These are phyloP conservation scores for Phytophthora aleatoria DNA, from an alignment of 352 stramenopile genomes.

Conservation along the genomic window DNA sequence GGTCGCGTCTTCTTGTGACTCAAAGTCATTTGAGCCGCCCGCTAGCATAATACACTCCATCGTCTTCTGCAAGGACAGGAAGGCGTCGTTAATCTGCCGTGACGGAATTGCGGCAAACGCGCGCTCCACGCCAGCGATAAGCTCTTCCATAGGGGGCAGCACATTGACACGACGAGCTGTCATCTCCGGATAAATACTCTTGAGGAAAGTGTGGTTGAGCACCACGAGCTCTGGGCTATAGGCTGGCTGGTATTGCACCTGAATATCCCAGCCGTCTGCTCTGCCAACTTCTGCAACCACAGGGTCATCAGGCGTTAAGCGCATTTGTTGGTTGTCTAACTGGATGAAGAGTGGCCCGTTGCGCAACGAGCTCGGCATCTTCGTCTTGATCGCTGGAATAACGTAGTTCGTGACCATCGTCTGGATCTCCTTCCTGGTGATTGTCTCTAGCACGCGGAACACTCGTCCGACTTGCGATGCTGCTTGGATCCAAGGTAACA, in stretches of 20 bases:
- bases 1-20: constrained; percentile 28
- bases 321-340: constrained; percentile 47
- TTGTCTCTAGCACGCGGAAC: constrained; percentile 31
- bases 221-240: constrained; percentile 47
- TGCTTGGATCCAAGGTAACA: constrained; percentile 13
- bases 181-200: constrained; percentile 30
- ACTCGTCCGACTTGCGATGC: constrained; percentile 8
- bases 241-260: constrained; percentile 45
- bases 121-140: constrained; percentile 32
- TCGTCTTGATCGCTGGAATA: constrained; percentile 46
- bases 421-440: constrained; percentile 44
- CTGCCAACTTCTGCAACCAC: constrained; percentile 36
- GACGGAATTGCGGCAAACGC: constrained; percentile 28
- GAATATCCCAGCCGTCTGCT: constrained; percentile 40
- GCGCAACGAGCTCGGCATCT: constrained; percentile 33
- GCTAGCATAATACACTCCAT: constrained; percentile 47
- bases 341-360: constrained; percentile 36
- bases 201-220: constrained; percentile 38
- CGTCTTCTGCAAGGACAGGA: constrained; percentile 41
- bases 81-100: constrained; percentile 31
- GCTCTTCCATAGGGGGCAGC: constrained; percentile 27
- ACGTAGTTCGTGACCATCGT: constrained; percentile 34
- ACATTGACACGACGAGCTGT: constrained; percentile 6
- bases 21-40: constrained; percentile 41
- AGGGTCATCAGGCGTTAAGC: constrained; percentile 37